Evolutionary conservation across 2,329 filamentous ascomycete species (phyloP), one percentile per base, ranked within the genome.

Genomic region (Teratosphaeria pseudoeucalypti): DNA sequence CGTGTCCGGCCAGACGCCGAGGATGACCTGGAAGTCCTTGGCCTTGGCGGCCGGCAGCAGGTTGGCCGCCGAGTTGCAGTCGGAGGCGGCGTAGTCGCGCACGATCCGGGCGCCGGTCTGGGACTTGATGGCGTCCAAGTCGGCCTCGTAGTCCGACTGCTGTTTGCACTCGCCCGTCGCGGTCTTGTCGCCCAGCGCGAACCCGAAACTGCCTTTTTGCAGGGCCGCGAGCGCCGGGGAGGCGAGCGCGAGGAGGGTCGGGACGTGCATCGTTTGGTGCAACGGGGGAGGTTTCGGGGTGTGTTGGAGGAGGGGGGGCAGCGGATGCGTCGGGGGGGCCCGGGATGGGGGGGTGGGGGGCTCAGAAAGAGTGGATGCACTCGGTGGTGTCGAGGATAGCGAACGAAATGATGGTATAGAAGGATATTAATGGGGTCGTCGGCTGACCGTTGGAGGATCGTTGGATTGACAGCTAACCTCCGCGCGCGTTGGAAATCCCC

Each of bases 1-100:
- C 54, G 80, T 79, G 67, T 87, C 85, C 47, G 84, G 81, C 55
- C 86, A 89, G 69, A 89, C 82, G 62, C 85, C 86, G 49, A 89
- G 74, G n/a, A 89, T 76, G 62, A 89, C 85, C 74, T 87, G 77
- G 74, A 88, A 85, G 19, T 79, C 81, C 73, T 85, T 84, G 54
- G 72, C 71, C 76, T 85, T 83, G 1, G 86, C 86, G 39, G 85
- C 85, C 3, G 85, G 85, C 32, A 89, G 72, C 58, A 88, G 82
- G 62, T 82, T 74, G 70, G 81, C 76, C 6, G 85, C 82, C 53
- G 80, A 82, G 63, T 87, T 78, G 74, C 87, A 89, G 70, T 89
- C 84, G 57, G 77, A 81, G 19, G 84, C 83, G 23, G 85, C 80
- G 73, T 89, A 90, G 59, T 83, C 82, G 61, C 87, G 82, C 55